Base-by-base conservation (phyloP, 345 rosid genomes). In the Populus ilicifolia region DNA sequence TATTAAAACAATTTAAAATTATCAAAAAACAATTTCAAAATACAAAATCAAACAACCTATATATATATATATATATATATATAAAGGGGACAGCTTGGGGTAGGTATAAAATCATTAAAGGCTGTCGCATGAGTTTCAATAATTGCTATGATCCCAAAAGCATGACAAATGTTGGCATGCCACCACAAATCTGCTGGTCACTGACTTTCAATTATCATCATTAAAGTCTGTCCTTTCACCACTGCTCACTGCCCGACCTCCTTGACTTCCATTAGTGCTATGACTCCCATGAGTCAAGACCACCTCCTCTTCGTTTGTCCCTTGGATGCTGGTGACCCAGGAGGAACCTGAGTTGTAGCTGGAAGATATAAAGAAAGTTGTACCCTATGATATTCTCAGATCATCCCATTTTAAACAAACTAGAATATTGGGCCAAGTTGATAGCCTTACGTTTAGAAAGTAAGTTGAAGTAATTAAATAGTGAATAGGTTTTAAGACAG, bases 141-240 rank as follows among this genome's bases (percentile, higher is more conserved):
- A 29, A 77, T 77, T 62, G 80, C 35, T 23, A 77, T 17, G 63
- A 77, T 61, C 38, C 61, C n/a, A 76, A 70, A 77, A 77, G 74
- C 48, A 44, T 30, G 80, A 77, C 75, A 70, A 77, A 18, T 77
- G 79, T 59, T 21, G 29, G 14, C 71, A 75, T 43, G 62, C 59
- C 62, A 36, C 61, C 44, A 8, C 29, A 30, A 3, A 8, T 41
- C 16, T 74, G 77, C 56, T 59, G 29, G 64, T 59, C 64, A 59
- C 25, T 13, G n/a, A 25, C 64, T 59, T 23, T 62, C 36, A 13
- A 41, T 20, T 43, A n/a, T 25, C 29, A 74, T 18, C 16, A 25
- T 43, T 43, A 63, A 65, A 27, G 59, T 41, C 43, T 18, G 44
- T 41, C 14, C 5, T 9, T 1, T 14, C 44, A 10, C 59, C 52